Percentiles rank a stretch among this genome's conserved stretches.
phyloP scores from a whole-genome alignment of 1,284 basidiomycete genomes.

The Sporisorium iseilematis-ciliati region DNA sequence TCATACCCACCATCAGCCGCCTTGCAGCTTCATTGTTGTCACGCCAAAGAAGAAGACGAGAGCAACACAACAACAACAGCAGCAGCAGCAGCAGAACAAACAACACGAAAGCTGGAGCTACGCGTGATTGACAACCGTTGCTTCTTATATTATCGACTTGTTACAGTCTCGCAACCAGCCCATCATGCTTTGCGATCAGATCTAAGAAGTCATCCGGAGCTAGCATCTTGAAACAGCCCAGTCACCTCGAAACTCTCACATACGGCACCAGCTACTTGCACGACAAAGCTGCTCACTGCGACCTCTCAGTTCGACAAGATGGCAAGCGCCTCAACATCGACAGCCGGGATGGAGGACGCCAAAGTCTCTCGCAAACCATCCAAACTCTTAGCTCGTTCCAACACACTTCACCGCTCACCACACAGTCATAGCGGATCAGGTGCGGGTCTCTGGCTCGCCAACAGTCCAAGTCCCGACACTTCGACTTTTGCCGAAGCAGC shows the following conservation, averaged over 20 bases:
- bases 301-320: constrained; percentile 10
- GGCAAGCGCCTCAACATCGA: constrained; percentile 27
- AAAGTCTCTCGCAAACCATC: constrained; percentile 34
- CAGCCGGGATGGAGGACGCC: constrained; percentile 11
- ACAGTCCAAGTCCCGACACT: constrained; percentile 31
- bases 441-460: constrained; percentile 48
- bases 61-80: not conserved
- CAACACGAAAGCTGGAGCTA: not conserved
- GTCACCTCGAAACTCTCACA: not conserved
- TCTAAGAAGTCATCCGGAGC: not conserved
- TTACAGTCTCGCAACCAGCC: not conserved
- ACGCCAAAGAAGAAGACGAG: not conserved
- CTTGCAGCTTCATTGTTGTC: constrained; percentile 6
- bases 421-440: constrained; percentile 51
- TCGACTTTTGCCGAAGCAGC: constrained; percentile 11
- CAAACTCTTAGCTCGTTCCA: constrained; percentile 34
- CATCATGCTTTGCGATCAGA: constrained; percentile 1
- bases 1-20: not conserved
- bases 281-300: not conserved
- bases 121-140: not conserved
- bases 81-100: too few relatives aligned
- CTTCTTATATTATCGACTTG: not conserved
- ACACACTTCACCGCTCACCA: constrained; percentile 42
- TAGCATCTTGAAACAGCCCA: not conserved
- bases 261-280: not conserved